Evolutionary conservation across 1,284 basidiomycete genomes (phyloP).

Genomic region (Moesziomyces parantarcticus): DNA sequence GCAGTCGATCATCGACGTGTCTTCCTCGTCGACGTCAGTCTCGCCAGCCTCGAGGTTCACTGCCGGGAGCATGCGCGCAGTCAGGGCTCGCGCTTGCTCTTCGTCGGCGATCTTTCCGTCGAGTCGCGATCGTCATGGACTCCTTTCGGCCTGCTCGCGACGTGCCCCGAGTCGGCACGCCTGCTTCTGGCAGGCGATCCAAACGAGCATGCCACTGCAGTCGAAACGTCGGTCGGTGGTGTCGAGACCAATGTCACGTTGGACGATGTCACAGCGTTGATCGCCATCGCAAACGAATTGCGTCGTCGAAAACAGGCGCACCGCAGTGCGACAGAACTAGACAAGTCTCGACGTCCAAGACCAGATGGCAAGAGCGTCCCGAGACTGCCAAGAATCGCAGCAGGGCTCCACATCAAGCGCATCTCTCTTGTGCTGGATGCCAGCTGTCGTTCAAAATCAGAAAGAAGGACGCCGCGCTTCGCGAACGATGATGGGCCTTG

Average conservation of each 20-base stretch:
- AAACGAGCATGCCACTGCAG: conserved; percentile 55
- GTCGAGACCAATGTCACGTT: conserved; percentile 43
- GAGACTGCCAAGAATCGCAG: conserved; percentile 38
- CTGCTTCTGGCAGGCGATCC: conserved; percentile 54
- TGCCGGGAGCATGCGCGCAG: conserved; percentile 14
- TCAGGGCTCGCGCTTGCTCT: conserved; percentile 26
- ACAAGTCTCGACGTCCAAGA: conserved; percentile 21
- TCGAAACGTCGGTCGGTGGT: conserved; percentile 44
- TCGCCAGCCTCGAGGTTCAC: conserved; percentile 42
- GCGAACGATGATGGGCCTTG: not conserved
- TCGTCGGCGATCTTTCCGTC: conserved; percentile 33
- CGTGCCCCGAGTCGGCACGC: conserved; percentile 11
- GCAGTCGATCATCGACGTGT: conserved; percentile 57
- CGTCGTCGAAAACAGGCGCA: conserved; percentile 13
- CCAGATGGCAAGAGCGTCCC: conserved; percentile 26
- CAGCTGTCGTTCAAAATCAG: conserved; percentile 2
- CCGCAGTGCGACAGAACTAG: conserved; percentile 22
- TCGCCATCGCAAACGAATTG: conserved; percentile 20
- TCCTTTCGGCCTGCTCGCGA: conserved; percentile 59
- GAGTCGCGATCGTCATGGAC: conserved; percentile 53
- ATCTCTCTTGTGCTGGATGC: conserved; percentile 49
- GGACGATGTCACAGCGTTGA: conserved; percentile 30
- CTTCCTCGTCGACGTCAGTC: conserved; percentile 37
- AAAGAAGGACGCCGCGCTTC: not conserved
- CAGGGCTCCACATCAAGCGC: conserved; percentile 40